Evolutionary conservation across 2,329 filamentous ascomycete species (phyloP), one percentile per base, ranked within the genome.

Genomic region (Ophiostoma ulmi): DNA sequence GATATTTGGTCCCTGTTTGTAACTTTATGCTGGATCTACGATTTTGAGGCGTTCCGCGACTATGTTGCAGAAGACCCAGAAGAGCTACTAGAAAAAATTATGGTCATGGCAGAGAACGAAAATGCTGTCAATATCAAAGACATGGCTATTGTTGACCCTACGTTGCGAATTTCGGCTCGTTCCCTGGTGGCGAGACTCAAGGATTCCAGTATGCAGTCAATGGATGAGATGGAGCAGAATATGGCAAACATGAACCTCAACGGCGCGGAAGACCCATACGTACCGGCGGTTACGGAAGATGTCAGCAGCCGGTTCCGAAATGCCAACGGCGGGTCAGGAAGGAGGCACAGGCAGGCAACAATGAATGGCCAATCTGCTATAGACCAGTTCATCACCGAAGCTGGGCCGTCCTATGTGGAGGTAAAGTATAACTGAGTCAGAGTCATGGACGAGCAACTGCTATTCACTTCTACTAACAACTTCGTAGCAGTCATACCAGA

Each of bases 1-100:
- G 78, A 78, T 58, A 76, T 78, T 2, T 78, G 77, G 77, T 78
- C 77, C 0, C 73, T 78, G 1, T 78, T 78, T 55, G 77, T 76
- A 31, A 78, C 78, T 0, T 65, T 76, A 11, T 74, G 76, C 1
- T 77, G 76, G 77, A 74, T 76, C 35, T 67, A 72, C 35, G 72
- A 76, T 35, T 20, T 58, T 0, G 39, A 68, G 5, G 35, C 71
- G 0, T 78, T 78, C 52, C 75, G 75, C 1, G 14, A 71, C 3
- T 66, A 71, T 26, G 4, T 26, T 1, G 22, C 70, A 14, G 55
- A 61, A 63, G 22, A 74, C 17, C 48, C 67, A 0, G 38, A 69
- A 0, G 69, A 75, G 10, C 70, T 76, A 1, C 75, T 76, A 31
- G 10, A 52, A 0, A 74, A 72, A 67, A 72, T 78, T 0, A 58